These are phyloP conservation scores for Saccharomyces hybrid DNA, from an alignment of 1,139 yeast species.

Conservation along the genomic window DNA sequence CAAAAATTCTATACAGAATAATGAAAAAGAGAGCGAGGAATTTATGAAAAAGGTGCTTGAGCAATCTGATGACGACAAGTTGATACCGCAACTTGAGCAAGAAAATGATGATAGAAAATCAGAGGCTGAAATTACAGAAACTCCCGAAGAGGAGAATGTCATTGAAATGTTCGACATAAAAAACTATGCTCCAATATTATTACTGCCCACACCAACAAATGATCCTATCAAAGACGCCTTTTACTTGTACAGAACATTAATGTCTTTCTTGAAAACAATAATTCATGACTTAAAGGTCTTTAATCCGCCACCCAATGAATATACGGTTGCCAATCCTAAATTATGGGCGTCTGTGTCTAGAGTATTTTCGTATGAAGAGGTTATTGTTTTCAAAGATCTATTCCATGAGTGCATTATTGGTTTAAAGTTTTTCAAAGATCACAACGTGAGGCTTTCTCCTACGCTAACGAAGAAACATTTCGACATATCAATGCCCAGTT, in stretches of 20 bases:
- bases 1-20: slow-evolving; percentile 18
- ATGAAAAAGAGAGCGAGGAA: slow-evolving; percentile 23
- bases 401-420: slow-evolving; percentile 85
- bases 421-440: slow-evolving; percentile 63
- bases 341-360: slow-evolving; percentile 89
- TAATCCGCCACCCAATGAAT: slow-evolving; percentile 75
- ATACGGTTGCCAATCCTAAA: slow-evolving; percentile 53
- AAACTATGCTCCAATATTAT: slow-evolving; percentile 41
- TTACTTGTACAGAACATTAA: slow-evolving; percentile 75
- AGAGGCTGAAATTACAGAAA: too few species aligned
- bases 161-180: slow-evolving; percentile 44
- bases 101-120: too few species aligned
- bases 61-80: slow-evolving; percentile 12
- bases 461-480: too few species aligned
- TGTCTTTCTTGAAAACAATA: slow-evolving; percentile 86
- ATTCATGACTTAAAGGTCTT: slow-evolving; percentile 85
- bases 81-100: too few species aligned
- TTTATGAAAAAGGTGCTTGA: slow-evolving; percentile 18
- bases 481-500: slow-evolving; percentile 72
- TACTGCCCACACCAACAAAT: slow-evolving; percentile 38
- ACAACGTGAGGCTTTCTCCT: too few species aligned
- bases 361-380: slow-evolving; percentile 74
- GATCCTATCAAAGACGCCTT: slow-evolving; percentile 84
- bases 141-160: too few species aligned
- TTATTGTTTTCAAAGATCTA: slow-evolving; percentile 62